Percentiles rank a stretch among this genome's conserved stretches.
Evolutionary conservation across 768 basidiomycete genomes (phyloP).

Genomic region (Amyloporia xantha): DNA sequence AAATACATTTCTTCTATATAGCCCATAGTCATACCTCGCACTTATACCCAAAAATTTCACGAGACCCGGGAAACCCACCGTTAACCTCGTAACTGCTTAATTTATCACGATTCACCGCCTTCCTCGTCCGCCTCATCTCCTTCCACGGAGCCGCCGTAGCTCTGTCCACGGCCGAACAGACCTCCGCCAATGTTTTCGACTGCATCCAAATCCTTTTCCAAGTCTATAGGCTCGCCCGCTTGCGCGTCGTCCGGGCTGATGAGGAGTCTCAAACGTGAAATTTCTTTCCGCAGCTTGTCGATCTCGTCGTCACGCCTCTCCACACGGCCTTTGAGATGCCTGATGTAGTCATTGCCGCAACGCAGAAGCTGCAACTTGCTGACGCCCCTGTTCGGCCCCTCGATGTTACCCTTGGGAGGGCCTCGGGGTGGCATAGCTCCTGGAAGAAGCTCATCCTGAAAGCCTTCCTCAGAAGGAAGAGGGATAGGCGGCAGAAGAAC

Average conservation of each 20-base stretch:
- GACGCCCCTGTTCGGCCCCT: slow-evolving; percentile 93
- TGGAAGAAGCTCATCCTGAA: slow-evolving; percentile 67
- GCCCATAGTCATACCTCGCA: too few species aligned
- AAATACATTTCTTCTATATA: too few species aligned
- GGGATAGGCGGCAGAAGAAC: slow-evolving; percentile 83
- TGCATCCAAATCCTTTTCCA: slow-evolving; percentile 56
- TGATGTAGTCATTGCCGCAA: slow-evolving; percentile 86
- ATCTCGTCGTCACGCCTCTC: slow-evolving; percentile 81
- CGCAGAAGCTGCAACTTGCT: slow-evolving; percentile 89
- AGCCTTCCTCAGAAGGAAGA: slow-evolving; percentile 67
- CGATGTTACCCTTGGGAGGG: slow-evolving; percentile 74
- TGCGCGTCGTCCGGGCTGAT: slow-evolving; percentile 28
- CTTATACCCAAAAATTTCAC: too few species aligned
- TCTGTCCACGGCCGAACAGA: slow-evolving; percentile 15
- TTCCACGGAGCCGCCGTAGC: slow-evolving; percentile 9
- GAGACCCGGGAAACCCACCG: not conserved
- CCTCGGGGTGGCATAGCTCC: slow-evolving; percentile 88
- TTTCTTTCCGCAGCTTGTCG: slow-evolving; percentile 54
- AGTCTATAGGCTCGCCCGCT: slow-evolving; percentile 36
- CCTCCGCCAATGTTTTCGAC: slow-evolving; percentile 32
- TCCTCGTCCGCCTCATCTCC: slow-evolving; percentile 16
- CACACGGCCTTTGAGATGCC: slow-evolving; percentile 67
- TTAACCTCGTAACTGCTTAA: not conserved
- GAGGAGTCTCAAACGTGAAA: slow-evolving; percentile 45
- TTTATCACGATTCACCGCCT: slow-evolving; percentile 5